Evolutionary conservation across 2,329 filamentous ascomycete species (phyloP).

Genomic region (Clonostachys rhizophaga): DNA sequence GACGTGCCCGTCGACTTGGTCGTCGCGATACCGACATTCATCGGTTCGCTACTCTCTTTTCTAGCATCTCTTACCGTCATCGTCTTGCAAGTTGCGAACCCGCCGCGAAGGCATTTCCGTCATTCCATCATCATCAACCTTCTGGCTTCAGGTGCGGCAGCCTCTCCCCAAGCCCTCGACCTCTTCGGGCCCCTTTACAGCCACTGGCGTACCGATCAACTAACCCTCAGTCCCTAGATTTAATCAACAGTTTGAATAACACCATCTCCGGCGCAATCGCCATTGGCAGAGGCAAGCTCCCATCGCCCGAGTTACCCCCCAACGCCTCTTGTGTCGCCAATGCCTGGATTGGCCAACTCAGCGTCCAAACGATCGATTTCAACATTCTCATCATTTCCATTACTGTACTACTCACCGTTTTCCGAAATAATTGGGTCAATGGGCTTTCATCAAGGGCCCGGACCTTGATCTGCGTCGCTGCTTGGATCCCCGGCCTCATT

Average conservation of each 20-base stretch:
- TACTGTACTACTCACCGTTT: constrained; percentile 19
- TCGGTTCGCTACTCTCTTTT: constrained; percentile 5
- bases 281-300: constrained; percentile 15
- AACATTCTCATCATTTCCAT: constrained; percentile 38
- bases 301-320: constrained; percentile 11
- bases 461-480: constrained; percentile 23
- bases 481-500: constrained; percentile 32
- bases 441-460: constrained; percentile 7
- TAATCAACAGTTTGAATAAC: constrained; percentile 35
- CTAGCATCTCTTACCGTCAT: constrained; percentile 3
- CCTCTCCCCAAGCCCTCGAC: not conserved
- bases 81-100: constrained; percentile 3
- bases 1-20: constrained; percentile 1
- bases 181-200: too few species aligned
- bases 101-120: constrained; percentile 2
- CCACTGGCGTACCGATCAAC: too few species aligned
- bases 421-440: too few species aligned
- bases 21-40: constrained; percentile 4
- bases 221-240: constrained; percentile 16
- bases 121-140: constrained; percentile 2
- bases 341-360: constrained; percentile 37
- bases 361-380: constrained; percentile 35
- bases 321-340: constrained; percentile 27
- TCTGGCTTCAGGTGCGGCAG: not conserved
- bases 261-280: constrained; percentile 30